Base-by-base conservation (phyloP, 176 grass and related monocot species). In the Oryza rufipogon region DNA sequence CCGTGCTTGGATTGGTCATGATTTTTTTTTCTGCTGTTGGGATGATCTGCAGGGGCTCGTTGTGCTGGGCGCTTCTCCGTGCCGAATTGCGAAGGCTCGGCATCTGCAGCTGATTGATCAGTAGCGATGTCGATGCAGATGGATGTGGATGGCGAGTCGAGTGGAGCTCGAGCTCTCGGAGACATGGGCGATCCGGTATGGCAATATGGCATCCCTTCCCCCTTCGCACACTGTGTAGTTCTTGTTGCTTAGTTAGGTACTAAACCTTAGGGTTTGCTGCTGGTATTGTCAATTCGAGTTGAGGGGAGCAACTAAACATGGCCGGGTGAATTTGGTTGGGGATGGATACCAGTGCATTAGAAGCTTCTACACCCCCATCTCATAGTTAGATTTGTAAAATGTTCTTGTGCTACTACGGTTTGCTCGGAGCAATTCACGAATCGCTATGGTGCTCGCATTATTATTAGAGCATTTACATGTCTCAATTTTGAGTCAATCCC, bases 161-260 rank as follows among this genome's bases (percentile, higher is more conserved):
- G 61, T 17, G 74, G 70, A 79, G 11, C 79, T 47, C 74, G 12
- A 17, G 11, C 74, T 58, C 68, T 13, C 23, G 68, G 19, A 19
- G 61, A 63, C 47, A 74, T 12, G 75, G 84, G 83, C 47, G 79
- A 83, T 28, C 60, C 25, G 88, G 84, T 90, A 86, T 7, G 36
- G 7, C 38, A 5, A 74, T 86, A 83, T 5, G 36, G 10, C 48
- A 3, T 33, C 10, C 58, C 71, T 79, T 47, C 26, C 13, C 17
- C 7, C 65, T 75, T 68, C 32, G 58, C 32, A 14, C 52, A 16
- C 0, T 58, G 32, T 66, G 44, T 54, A 71, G n/a, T 17, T 49
- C 41, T 32, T 73, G 12, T 42, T 66, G 68, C 17, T 86, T 7
- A 61, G 16, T 56, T 38, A 3, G 23, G 7, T 82, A 15, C 45